Percentiles rank a stretch among this genome's conserved stretches.
Conservation (phyloP, 306 rosid species). For the Dryas alaskensis region DNA sequence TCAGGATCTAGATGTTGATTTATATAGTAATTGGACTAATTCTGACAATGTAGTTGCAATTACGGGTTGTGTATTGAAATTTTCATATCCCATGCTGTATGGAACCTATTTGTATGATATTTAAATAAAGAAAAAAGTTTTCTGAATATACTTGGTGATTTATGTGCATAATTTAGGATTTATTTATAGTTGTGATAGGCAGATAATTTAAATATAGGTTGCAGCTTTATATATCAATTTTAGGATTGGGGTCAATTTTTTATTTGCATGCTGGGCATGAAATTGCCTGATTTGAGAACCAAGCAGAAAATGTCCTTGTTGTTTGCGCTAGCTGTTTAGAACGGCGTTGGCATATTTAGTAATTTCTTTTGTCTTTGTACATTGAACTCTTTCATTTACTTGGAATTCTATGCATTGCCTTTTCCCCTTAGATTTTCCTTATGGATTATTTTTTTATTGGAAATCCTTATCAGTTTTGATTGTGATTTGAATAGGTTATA, state of each 20-base stretch:
- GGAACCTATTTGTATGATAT: not conserved
- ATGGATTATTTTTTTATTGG: not conserved
- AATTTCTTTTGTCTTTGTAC: too few species aligned
- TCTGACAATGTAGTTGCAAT: conserved; percentile 12
- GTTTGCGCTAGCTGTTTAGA: not conserved
- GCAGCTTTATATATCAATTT: not conserved
- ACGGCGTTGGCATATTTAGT: not conserved
- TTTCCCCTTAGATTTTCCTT: not conserved
- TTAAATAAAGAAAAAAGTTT: not conserved
- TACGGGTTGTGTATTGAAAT: not conserved
- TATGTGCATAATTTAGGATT: not conserved
- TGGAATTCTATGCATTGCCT: not conserved
- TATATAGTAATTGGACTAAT: not conserved
- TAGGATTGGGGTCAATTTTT: not conserved
- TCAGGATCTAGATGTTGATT: not conserved
- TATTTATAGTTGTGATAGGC: not conserved
- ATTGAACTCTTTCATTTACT: not conserved
- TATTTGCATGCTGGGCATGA: not conserved
- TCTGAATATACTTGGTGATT: not conserved
- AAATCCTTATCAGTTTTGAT: not conserved
- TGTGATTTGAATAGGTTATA: conserved; percentile 19
- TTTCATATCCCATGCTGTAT: not conserved
- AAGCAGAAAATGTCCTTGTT: not conserved
- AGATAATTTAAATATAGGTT: not conserved
- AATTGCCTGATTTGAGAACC: not conserved